Base-by-base conservation (phyloP, 768 basidiomycete genomes). In the Suillus weaverae region DNA sequence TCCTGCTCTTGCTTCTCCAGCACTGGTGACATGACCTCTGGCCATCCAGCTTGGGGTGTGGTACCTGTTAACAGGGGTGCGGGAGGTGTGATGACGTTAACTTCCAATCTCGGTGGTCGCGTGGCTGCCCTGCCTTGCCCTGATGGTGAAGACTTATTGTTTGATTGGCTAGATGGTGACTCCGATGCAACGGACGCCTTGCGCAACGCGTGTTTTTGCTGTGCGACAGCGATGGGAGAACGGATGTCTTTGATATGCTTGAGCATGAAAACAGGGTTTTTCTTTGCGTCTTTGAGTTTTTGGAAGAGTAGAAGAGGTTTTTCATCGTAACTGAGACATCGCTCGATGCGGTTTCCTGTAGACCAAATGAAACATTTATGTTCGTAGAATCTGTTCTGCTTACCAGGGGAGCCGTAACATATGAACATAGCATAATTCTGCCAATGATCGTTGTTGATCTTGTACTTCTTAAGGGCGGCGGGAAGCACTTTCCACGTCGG, bases 341-440 rank as follows among this genome's bases (percentile, higher is more conserved):
- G 89, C 76, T 99, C 97, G 78, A 89, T 87, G 30, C 89, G 87
- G 70, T 87, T 89, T 64, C 86, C 89, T 91, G 66, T 6, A 30
- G 56, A 33, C 55, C 7, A 13, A 32, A 50, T 20, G 51, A 8
- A 48, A 18, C 67, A 39, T 46, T 64, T 32, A 32, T 55, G 26
- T 4, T 55, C 26, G 35, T 13, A 20, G 57, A 50, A 39, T 30
- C 13, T 39, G 9, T 16, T 3, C 6, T 26, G 72, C 85, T 70
- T 73, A 95, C 96, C 94, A 61, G 95, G 83, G 61, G 90, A 89
- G 13, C 96, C 97, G 76, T 97, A 98, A 71, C 97, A 99, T 66
- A 99, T 99, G 79, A 99, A 99, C 90, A 99, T 92, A 35, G 97
- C 97, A 80, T 99, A 99, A 71, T 95, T 93, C 81, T 95, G 91